phyloP scores from a whole-genome alignment of 805 yeast genomes.

The Cyberlindnera americana region DNA sequence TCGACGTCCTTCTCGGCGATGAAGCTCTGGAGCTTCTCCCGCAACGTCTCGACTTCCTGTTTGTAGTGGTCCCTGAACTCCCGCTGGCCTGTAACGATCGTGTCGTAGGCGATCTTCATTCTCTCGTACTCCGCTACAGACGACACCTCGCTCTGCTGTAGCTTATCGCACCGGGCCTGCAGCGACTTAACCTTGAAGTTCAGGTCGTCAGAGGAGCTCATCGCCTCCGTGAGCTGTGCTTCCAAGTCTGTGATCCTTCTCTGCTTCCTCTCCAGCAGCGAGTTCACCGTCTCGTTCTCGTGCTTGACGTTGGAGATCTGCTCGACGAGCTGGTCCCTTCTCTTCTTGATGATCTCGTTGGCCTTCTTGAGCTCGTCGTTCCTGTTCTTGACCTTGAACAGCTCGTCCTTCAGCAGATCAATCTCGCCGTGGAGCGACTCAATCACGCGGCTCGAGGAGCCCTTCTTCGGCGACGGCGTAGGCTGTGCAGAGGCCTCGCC shows the following conservation, averaged over 20 bases:
- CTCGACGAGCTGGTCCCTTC: constrained; percentile 54
- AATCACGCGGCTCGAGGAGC: constrained; percentile 31
- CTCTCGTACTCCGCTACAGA: constrained; percentile 52
- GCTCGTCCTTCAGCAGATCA: constrained; percentile 46
- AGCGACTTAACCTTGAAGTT: constrained; percentile 47
- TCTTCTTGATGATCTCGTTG: constrained; percentile 41
- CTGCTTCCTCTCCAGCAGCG: constrained; percentile 66
- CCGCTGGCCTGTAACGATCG: constrained; percentile 46
- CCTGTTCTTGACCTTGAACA: constrained; percentile 35
- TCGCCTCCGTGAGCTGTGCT: constrained; percentile 45
- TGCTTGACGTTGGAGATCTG: constrained; percentile 69
- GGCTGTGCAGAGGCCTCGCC: constrained; percentile 1
- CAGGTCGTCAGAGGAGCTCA: constrained; percentile 44
- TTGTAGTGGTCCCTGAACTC: constrained; percentile 49
- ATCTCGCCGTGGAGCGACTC: constrained; percentile 44
- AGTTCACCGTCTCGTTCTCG: constrained; percentile 71
- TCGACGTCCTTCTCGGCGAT: constrained; percentile 34
- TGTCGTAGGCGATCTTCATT: constrained; percentile 56
- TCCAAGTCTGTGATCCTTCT: constrained; percentile 67
- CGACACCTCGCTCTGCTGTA: constrained; percentile 43
- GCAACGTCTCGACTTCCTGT: constrained; percentile 39
- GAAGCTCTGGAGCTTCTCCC: constrained; percentile 35
- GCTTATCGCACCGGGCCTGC: constrained; percentile 44
- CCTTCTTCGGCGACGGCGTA: constrained; percentile 8
- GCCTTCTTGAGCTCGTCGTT: constrained; percentile 57